These are phyloP conservation scores for Nicotiana tabacum DNA, from an alignment of 257 asterid genomes.

Conservation along the genomic window DNA sequence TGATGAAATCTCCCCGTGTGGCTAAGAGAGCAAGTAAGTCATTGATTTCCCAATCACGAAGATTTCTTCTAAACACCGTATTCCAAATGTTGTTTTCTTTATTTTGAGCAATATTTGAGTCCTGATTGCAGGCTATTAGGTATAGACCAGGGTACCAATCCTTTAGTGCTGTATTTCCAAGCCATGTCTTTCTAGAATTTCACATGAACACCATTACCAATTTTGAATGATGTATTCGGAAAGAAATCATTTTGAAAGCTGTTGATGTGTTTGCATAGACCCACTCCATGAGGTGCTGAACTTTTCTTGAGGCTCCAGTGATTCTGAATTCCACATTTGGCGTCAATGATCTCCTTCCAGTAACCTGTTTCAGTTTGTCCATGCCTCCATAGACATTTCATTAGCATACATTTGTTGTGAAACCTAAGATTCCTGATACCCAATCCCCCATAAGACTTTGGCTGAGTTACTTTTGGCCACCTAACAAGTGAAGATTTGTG, in stretches of 20 bases:
- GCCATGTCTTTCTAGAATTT: neutral
- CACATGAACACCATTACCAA: neutral
- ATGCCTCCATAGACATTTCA: neutral
- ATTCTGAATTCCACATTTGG: neutral
- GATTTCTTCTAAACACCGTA: neutral
- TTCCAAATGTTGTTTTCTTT: neutral
- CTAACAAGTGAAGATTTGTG: neutral
- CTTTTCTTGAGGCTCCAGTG: neutral
- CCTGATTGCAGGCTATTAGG: neutral
- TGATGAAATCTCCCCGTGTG: no score
- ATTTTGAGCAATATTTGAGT: neutral
- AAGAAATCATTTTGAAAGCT: neutral
- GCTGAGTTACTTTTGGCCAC: neutral
- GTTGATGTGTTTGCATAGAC: neutral
- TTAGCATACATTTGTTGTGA: neutral
- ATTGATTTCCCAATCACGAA: neutral
- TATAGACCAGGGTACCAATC: neutral
- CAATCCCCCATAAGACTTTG: neutral
- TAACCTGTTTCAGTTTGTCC: neutral
- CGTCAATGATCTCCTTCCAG: no score
- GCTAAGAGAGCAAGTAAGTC: neutral
- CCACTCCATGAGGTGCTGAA: neutral
- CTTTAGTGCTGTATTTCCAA: neutral
- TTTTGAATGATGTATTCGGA: neutral
- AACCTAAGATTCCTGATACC: neutral